A percentile compares a stretch with the other conserved stretches of the same genome.
phyloP scores from a whole-genome alignment of 2,329 filamentous ascomycete species.

The Claviceps fusiformis region DNA sequence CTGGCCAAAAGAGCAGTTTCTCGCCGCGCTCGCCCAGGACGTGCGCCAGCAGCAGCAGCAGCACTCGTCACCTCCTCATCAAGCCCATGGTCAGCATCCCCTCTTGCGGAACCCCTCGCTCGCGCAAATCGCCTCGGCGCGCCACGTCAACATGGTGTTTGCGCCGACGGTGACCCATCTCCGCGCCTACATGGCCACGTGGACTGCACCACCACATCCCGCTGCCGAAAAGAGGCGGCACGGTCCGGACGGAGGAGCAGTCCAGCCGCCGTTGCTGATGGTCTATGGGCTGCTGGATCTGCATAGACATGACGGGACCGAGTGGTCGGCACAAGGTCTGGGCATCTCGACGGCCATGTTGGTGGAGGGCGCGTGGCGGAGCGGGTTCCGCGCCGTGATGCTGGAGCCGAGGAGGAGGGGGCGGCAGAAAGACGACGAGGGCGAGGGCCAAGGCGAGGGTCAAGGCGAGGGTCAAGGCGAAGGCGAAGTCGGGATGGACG shows the following conservation, averaged over 20 bases:
- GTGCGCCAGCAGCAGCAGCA: slow-evolving; percentile 16
- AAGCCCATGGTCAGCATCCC: slow-evolving; percentile 7
- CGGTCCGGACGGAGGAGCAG: slow-evolving; percentile 18
- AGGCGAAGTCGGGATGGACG: background rate
- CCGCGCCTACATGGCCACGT: slow-evolving; percentile 57
- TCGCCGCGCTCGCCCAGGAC: slow-evolving; percentile 41
- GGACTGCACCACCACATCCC: slow-evolving; percentile 23
- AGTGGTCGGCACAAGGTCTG: slow-evolving; percentile 65
- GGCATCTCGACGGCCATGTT: slow-evolving; percentile 46
- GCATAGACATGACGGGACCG: slow-evolving; percentile 49
- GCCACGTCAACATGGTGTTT: slow-evolving; percentile 58
- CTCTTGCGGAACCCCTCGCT: slow-evolving; percentile 50
- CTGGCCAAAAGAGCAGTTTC: slow-evolving; percentile 49
- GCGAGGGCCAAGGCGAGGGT: too few relatives aligned
- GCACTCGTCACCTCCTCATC: background rate
- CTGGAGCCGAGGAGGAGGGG: slow-evolving; percentile 29
- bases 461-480: too few relatives aligned
- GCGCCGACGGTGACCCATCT: slow-evolving; percentile 63
- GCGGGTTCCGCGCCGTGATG: slow-evolving; percentile 29
- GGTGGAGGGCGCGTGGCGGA: slow-evolving; percentile 43
- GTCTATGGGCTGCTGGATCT: slow-evolving; percentile 52
- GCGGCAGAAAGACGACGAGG: slow-evolving; percentile 15
- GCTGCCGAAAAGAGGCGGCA: too few relatives aligned
- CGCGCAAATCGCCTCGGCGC: slow-evolving; percentile 52
- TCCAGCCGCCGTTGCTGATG: slow-evolving; percentile 33